Evolutionary conservation across 257 asterid genomes (phyloP).

Genomic region (Rehmannia glutinosa): DNA sequence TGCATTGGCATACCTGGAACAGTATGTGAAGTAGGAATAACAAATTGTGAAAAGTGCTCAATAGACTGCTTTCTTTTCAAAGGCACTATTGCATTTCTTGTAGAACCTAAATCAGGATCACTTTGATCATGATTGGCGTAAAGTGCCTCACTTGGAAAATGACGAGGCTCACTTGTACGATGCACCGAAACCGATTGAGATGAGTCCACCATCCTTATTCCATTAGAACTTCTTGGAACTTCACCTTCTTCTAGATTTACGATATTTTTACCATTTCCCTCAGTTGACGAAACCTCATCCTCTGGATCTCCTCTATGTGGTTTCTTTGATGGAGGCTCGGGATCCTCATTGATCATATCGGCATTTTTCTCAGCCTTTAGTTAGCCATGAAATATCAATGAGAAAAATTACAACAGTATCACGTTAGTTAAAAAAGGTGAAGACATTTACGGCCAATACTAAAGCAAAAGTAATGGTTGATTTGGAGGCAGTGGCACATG

Average conservation of each 20-base stretch:
- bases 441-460: neutral
- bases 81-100: slow-evolving; percentile 1
- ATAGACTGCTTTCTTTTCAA: slow-evolving; percentile 11
- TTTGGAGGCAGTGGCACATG: no score
- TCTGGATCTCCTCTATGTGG: slow-evolving; percentile 18
- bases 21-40: slow-evolving; percentile 16
- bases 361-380: slow-evolving; percentile 16
- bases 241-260: slow-evolving; percentile 9
- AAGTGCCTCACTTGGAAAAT: neutral
- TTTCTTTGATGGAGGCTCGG: slow-evolving; percentile 35
- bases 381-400: slow-evolving; percentile 6
- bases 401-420: neutral
- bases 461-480: neutral
- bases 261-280: slow-evolving; percentile 7
- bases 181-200: slow-evolving; percentile 15
- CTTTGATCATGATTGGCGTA: no score
- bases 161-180: slow-evolving; percentile 14
- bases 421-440: neutral
- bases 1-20: slow-evolving; percentile 21
- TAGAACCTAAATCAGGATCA: no score
- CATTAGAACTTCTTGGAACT: slow-evolving; percentile 8
- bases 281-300: slow-evolving; percentile 23
- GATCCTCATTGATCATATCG: neutral
- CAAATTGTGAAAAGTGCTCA: slow-evolving; percentile 5
- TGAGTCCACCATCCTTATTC: slow-evolving; percentile 8